Base-by-base conservation (phyloP, 805 yeast genomes). In the Scheffersomyces coipomensis region DNA sequence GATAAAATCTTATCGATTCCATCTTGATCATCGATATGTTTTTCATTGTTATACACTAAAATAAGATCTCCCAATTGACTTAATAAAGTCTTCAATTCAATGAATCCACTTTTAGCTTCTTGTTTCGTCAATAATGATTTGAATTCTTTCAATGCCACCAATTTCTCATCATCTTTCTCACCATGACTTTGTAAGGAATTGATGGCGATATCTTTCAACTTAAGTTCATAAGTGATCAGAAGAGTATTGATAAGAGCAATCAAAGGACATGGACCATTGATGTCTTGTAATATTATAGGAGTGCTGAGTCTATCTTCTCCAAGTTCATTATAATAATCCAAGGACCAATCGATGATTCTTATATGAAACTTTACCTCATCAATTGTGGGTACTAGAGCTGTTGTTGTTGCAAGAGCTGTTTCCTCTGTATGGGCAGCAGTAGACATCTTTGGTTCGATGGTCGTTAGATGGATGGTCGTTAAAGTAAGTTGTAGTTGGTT, bases 211-310 rank as follows among this genome's bases (percentile, higher is more conserved):
- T 45, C 43, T n/a, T 53, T 37, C 17, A 45, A 38, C 19, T 47
- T 47, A 9, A 62, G 40, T 40, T 74, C 79, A 34, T 58, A 50
- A 3, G 79, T 64, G 15, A 89, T 58, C 5, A 88, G 56, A 12
- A 90, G 56, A 0, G 88, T 76, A 55, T 90, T 90, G 35, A 79
- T 73, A 29, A 90, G 62, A 0, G 96, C 90, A 11, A 90, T 73
- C 27, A 90, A 60, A 2, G 96, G 95, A 55, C 96, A 89, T 0
- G 97, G 96, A 0, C 97, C 97, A 53, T 88, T 88, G 34, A 64
- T 69, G 45, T 87, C 86, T 64, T 89, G 97, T 16, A 88, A 60
- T 3, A 90, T 63, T 24, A 89, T 78, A 30, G 79, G 79, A 41
- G 82, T 72, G 46, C 41, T 45, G 22, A 57, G 58, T 34, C 60